Conservation (phyloP, 2,329 filamentous ascomycete genomes). For the Dactylellina cionopaga region DNA sequence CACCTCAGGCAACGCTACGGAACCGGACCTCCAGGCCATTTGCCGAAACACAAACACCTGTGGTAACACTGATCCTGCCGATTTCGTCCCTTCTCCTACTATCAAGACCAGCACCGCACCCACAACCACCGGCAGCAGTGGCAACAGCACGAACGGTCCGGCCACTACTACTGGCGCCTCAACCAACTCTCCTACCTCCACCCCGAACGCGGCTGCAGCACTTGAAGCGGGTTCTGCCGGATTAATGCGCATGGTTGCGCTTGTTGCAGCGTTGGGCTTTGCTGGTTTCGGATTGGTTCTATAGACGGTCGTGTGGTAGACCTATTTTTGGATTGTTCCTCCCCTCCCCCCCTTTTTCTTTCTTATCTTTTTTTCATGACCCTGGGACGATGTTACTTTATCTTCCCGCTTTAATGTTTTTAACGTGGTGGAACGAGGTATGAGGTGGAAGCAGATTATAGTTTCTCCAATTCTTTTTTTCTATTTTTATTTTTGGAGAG, state of each 20-base stretch:
- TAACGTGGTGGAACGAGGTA: no score
- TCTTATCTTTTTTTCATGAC: neutral
- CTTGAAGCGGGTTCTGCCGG: conserved; percentile 13
- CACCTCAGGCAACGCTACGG: conserved; percentile 38
- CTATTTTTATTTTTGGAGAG: no score
- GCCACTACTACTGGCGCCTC: conserved; percentile 7
- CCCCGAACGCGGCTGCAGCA: conserved; percentile 16
- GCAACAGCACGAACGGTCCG: neutral
- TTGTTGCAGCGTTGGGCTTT: conserved; percentile 33
- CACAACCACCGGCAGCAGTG: neutral
- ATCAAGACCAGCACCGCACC: conserved; percentile 1
- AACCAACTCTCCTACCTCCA: conserved; percentile 11
- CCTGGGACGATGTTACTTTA: no score
- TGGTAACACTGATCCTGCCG: conserved; percentile 38
- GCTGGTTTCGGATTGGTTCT: conserved; percentile 41
- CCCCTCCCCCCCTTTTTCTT: neutral
- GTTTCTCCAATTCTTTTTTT: no score
- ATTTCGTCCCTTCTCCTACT: conserved; percentile 39
- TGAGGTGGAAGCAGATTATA: no score
- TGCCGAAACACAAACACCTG: conserved; percentile 49
- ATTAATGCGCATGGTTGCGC: conserved; percentile 13
- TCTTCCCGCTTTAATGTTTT: no score
- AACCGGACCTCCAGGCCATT: conserved; percentile 34
- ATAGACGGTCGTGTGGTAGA: conserved; percentile 18
- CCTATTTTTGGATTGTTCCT: neutral